phyloP scores from a whole-genome alignment of 2,329 filamentous ascomycete species.

The Lachnellula occidentalis region DNA sequence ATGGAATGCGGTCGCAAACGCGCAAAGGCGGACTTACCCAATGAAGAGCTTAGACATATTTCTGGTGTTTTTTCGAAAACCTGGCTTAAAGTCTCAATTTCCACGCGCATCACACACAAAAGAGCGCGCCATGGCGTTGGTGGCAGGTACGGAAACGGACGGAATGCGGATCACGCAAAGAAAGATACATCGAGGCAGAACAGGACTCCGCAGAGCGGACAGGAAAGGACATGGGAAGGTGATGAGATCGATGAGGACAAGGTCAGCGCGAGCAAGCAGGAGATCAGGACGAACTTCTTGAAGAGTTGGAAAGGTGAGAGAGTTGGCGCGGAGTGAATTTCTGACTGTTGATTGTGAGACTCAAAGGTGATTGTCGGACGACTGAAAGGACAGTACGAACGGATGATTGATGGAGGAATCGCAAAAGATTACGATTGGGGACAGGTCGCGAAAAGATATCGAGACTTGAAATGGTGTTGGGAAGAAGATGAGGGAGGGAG shows the following conservation, averaged over 20 bases:
- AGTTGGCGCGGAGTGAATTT: slow-evolving; percentile 3
- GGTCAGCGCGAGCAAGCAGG: slow-evolving; percentile 31
- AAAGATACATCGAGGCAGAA: slow-evolving; percentile 34
- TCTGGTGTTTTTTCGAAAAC: slow-evolving; percentile 32
- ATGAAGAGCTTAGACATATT: slow-evolving; percentile 91
- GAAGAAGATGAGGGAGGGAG: slow-evolving; percentile 19
- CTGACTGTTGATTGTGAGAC: background rate
- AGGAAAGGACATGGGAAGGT: slow-evolving; percentile 27
- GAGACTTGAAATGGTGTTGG: slow-evolving; percentile 8
- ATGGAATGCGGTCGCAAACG: slow-evolving; percentile 3
- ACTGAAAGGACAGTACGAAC: slow-evolving; percentile 32
- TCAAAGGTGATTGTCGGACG: slow-evolving; percentile 12
- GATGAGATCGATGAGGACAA: slow-evolving; percentile 23
- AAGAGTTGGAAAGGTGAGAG: slow-evolving; percentile 19
- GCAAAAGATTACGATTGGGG: slow-evolving; percentile 11
- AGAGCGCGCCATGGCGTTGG: slow-evolving; percentile 29
- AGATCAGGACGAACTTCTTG: slow-evolving; percentile 33
- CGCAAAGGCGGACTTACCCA: slow-evolving; percentile 56
- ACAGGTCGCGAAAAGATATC: slow-evolving; percentile 12
- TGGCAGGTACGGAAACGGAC: slow-evolving; percentile 28
- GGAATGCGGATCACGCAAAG: slow-evolving; percentile 29
- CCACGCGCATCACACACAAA: slow-evolving; percentile 31
- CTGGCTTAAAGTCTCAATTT: slow-evolving; percentile 35
- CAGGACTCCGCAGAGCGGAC: slow-evolving; percentile 29
- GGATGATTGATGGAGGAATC: slow-evolving; percentile 6